Evolutionary conservation across 2,329 filamentous ascomycete genomes (phyloP), one percentile per base, ranked within the genome.

Genomic region (Orbilia quercus): DNA sequence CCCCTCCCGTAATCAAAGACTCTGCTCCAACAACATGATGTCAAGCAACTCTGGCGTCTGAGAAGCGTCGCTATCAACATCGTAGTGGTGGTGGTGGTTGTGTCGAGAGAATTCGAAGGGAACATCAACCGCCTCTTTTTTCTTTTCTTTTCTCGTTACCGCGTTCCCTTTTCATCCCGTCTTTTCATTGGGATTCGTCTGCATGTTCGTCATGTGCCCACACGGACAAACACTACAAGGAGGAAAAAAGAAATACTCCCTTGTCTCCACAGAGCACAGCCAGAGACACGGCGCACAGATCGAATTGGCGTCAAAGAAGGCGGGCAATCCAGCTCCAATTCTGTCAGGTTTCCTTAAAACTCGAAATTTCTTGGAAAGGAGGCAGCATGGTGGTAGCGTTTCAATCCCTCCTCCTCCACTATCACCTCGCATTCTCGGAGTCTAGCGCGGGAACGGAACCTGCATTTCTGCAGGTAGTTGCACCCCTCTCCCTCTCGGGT

Each of bases 111-210:
- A 31, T 31, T 31, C 28, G 28, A 31, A 31, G 53, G 44, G 53
- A 36, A 57, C 36, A 25, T 25, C 12, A 18, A 44, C 38, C 28
- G 28, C 28, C 28, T 31, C 9, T 31, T 31, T 9, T 31, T 31
- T 9, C 28, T 31, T 16, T 16, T 34, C 28, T 31, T 16, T 16
- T 34, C 42, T 58, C 44, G 50, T 59, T 71, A 63, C 58, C 67
- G 58, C 59, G 59, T 72, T 53, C 65, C 58, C 12, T 34, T 60
- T 59, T 65, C 58, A 34, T 54, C 59, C 67, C 51, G 58, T 65
- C 59, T 63, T 59, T 54, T 64, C 48, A 22, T 23, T 45, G 42
- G 38, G 28, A 62, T 20, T 42, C 64, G 25, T 40, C 55, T 62
- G 48, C 48, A 69, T 48, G 63, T 44, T 44, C 53, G 22, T 67